phyloP scores from a whole-genome alignment of 768 basidiomycete species.

The Coprinopsis sp. region DNA sequence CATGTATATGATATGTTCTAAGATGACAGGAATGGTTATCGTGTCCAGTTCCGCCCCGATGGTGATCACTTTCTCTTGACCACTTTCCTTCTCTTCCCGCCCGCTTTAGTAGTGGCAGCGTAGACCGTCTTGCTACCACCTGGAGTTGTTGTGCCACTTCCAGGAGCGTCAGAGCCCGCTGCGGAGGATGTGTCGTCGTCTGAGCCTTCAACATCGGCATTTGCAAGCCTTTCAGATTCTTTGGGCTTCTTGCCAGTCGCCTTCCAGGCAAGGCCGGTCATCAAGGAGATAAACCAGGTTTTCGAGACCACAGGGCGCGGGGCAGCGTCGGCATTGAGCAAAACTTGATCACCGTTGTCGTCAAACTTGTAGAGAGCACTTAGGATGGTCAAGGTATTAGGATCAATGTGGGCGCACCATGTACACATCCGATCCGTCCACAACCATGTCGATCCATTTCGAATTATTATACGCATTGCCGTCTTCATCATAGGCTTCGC shows the following conservation, averaged over 20 bases:
- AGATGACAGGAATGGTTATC: background rate
- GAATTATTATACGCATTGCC: conserved; percentile 45
- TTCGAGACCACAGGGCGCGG: conserved; percentile 48
- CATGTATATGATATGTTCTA: background rate
- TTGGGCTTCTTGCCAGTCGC: conserved; percentile 22
- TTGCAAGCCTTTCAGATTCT: conserved; percentile 8
- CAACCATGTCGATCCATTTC: conserved; percentile 73
- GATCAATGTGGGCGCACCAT: conserved; percentile 44
- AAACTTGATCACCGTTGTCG: conserved; percentile 49
- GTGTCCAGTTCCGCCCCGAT: background rate
- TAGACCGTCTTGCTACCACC: conserved; percentile 19
- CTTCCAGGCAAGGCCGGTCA: conserved; percentile 29
- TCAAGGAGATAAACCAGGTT: conserved; percentile 67
- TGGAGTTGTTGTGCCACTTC: conserved; percentile 37
- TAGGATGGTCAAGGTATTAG: background rate
- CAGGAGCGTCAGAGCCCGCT: conserved; percentile 41
- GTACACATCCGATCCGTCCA: conserved; percentile 71
- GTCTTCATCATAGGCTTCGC: conserved; percentile 53
- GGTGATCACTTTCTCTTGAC: conserved; percentile 44
- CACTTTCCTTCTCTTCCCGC: conserved; percentile 61
- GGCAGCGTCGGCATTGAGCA: conserved; percentile 57
- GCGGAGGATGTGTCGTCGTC: conserved; percentile 35
- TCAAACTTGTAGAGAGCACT: conserved; percentile 46
- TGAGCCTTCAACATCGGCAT: conserved; percentile 1
- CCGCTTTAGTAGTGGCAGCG: conserved; percentile 46